phyloP scores from a whole-genome alignment of 805 yeast species.

The Hanseniaspora jakobsenii region DNA sequence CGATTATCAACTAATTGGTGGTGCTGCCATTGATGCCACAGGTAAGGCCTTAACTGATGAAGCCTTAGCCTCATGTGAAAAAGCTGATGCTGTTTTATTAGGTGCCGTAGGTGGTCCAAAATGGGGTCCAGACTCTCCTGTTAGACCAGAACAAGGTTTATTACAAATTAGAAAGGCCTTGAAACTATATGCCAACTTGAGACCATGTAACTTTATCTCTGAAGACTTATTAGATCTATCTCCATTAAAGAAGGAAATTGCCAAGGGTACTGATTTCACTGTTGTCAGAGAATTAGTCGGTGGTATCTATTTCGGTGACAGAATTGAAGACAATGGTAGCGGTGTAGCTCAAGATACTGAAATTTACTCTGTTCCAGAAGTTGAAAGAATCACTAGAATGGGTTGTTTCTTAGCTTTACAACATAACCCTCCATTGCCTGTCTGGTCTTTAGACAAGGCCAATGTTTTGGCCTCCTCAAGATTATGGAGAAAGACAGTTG shows the following conservation, averaged over 20 bases:
- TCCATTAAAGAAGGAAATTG: conserved; percentile 76
- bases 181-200: conserved; percentile 84
- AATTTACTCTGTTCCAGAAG: conserved; percentile 80
- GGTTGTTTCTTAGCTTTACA: conserved; percentile 95
- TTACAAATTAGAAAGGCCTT: conserved; percentile 88
- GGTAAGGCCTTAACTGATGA: conserved; percentile 85
- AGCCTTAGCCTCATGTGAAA: conserved; percentile 69
- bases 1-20: conserved; percentile 82
- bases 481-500: conserved; percentile 90
- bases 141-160: conserved; percentile 95
- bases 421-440: conserved; percentile 82
- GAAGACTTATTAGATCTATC: conserved; percentile 75
- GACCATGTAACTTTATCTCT: conserved; percentile 90
- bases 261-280: conserved; percentile 78
- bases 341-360: conserved; percentile 92
- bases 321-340: conserved; percentile 72
- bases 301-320: conserved; percentile 94
- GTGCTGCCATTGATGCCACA: conserved; percentile 95
- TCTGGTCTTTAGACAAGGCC: conserved; percentile 95
- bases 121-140: conserved; percentile 87
- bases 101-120: conserved; percentile 99
- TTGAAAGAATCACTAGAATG: conserved; percentile 92
- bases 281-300: conserved; percentile 96
- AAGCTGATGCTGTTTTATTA: conserved; percentile 84
- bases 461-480: conserved; percentile 93